A percentile compares a stretch with the other conserved stretches of the same genome.
phyloP scores from a whole-genome alignment of 1,284 basidiomycete genomes.

The Gymnopus androsaceus region DNA sequence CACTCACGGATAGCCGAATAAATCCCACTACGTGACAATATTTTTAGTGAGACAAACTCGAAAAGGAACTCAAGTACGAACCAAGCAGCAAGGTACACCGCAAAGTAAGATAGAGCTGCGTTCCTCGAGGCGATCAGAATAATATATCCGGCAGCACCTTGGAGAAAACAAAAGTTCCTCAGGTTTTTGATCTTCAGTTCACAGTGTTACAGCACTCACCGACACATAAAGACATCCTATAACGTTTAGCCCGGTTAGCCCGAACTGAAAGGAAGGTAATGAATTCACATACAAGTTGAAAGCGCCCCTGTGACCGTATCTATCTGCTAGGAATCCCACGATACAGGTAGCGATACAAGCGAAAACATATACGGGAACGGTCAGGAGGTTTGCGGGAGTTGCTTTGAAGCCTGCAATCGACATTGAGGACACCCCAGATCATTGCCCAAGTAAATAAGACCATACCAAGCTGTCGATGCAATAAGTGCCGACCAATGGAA shows the following conservation, averaged over 20 bases:
- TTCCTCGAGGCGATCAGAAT: conserved; percentile 65
- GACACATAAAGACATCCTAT: conserved; percentile 35
- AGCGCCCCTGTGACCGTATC: conserved; percentile 57
- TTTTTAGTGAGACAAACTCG: neutral
- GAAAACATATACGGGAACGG: conserved; percentile 67
- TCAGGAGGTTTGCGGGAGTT: conserved; percentile 73
- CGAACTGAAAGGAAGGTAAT: conserved; percentile 3
- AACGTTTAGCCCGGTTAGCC: conserved; percentile 1
- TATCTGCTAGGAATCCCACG: conserved; percentile 65
- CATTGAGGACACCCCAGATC: neutral
- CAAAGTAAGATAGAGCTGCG: conserved; percentile 68
- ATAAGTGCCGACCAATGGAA: conserved; percentile 3
- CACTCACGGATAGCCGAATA: conserved; percentile 68
- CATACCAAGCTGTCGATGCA: conserved; percentile 45
- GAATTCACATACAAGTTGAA: conserved; percentile 57
- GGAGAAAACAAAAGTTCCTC: conserved; percentile 4
- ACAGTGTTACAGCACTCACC: conserved; percentile 31
- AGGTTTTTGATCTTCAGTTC: neutral
- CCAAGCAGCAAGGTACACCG: conserved; percentile 70
- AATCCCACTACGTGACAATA: conserved; percentile 51
- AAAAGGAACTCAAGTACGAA: conserved; percentile 2
- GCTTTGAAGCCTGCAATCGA: conserved; percentile 56
- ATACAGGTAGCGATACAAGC: conserved; percentile 67
- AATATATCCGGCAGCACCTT: conserved; percentile 62
- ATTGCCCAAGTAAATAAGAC: conserved; percentile 10